Conservation (phyloP, 2,329 filamentous ascomycete genomes). For the Pseudovirgaria hyperparasitica region DNA sequence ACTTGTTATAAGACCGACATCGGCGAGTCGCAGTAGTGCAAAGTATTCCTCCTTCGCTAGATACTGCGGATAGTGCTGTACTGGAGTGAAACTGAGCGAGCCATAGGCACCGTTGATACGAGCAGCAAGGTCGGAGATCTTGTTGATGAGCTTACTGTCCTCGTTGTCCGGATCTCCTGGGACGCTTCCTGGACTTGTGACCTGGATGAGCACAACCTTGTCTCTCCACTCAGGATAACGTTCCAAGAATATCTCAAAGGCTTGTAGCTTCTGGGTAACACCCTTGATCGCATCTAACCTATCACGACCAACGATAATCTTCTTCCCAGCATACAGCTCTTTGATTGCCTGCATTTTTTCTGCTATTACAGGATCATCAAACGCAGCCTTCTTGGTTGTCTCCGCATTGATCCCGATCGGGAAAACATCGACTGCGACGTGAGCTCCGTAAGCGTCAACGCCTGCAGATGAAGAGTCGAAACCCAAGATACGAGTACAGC, state of each 20-base stretch:
- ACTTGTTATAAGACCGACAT: slow-evolving; percentile 89
- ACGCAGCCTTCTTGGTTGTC: slow-evolving; percentile 63
- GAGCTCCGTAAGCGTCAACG: slow-evolving; percentile 77
- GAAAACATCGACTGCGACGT: slow-evolving; percentile 85
- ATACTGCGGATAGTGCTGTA: slow-evolving; percentile 92
- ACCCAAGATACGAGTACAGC: slow-evolving; percentile 81
- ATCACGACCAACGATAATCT: slow-evolving; percentile 89
- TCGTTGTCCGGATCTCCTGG: slow-evolving; percentile 62
- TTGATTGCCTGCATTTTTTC: slow-evolving; percentile 60
- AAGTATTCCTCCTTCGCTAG: slow-evolving; percentile 85
- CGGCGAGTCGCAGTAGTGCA: slow-evolving; percentile 76
- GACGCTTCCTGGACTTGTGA: slow-evolving; percentile 75
- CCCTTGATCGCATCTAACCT: slow-evolving; percentile 86
- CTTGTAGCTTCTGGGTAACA: slow-evolving; percentile 90
- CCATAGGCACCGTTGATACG: slow-evolving; percentile 87
- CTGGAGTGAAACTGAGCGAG: slow-evolving; percentile 75
- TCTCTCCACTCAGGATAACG: slow-evolving; percentile 85
- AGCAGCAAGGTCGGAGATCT: slow-evolving; percentile 81
- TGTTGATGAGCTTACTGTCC: slow-evolving; percentile 70
- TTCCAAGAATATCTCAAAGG: slow-evolving; percentile 85
- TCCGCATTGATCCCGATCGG: slow-evolving; percentile 89
- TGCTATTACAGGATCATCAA: slow-evolving; percentile 54
- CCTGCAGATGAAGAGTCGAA: slow-evolving; percentile 77
- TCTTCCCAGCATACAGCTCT: slow-evolving; percentile 73
- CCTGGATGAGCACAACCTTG: slow-evolving; percentile 86